These are phyloP conservation scores for Warburgia ugandensis DNA, from an alignment of 164 flowering plant genomes.

Conservation along the genomic window DNA sequence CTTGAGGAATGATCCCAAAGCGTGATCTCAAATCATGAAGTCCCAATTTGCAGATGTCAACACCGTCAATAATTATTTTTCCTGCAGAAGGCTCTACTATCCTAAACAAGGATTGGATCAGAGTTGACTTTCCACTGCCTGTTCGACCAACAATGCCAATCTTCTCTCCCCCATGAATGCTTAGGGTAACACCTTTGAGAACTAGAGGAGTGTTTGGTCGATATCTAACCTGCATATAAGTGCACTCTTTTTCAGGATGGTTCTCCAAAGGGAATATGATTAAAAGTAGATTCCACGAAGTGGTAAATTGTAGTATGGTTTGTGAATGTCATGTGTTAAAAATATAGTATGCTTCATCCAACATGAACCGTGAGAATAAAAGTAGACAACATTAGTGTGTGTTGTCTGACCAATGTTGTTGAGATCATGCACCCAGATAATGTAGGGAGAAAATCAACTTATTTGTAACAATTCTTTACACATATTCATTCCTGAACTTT, in stretches of 20 bases:
- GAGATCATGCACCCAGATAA: too few species aligned
- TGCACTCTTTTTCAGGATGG: not conserved
- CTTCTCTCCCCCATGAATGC: conserved; percentile 83
- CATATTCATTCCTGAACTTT: too few species aligned
- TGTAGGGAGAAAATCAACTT: too few species aligned
- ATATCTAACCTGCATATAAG: conserved; percentile 60
- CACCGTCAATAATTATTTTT: conserved; percentile 58
- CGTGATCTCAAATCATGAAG: conserved; percentile 92
- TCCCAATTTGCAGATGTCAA: conserved; percentile 64
- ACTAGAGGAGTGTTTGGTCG: conserved; percentile 85
- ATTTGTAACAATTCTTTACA: too few species aligned
- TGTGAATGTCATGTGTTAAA: too few species aligned
- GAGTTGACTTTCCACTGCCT: conserved; percentile 91
- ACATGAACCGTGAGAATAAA: too few species aligned
- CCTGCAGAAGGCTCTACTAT: conserved; percentile 88
- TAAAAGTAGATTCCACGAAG: not conserved
- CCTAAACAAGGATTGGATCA: conserved; percentile 82
- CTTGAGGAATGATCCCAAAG: conserved; percentile 94
- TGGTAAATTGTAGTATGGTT: not conserved
- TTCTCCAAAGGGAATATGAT: not conserved
- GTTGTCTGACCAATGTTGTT: too few species aligned
- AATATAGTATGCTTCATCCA: too few species aligned
- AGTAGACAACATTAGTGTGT: too few species aligned
- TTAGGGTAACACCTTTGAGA: conserved; percentile 66
- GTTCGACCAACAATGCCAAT: conserved; percentile 95